These are phyloP conservation scores for Emergomyces orientalis DNA, from an alignment of 2,329 filamentous ascomycete species.

Conservation along the genomic window DNA sequence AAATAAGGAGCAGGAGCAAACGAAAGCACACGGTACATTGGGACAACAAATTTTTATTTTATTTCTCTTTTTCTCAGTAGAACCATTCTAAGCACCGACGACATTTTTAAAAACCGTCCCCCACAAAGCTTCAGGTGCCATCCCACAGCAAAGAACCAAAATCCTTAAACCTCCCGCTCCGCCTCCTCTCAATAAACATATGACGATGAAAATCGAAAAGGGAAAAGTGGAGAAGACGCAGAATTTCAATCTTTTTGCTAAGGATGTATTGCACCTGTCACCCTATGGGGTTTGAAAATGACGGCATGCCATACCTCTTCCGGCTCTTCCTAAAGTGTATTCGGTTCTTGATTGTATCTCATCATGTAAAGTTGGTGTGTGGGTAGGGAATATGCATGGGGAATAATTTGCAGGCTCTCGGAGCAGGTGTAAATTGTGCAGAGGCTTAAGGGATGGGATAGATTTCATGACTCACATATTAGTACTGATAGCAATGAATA, in stretches of 20 bases:
- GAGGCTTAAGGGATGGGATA: conserved; percentile 10
- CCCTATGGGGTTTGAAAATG: conserved; percentile 6
- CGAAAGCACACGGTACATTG: neutral
- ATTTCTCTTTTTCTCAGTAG: conserved; percentile 29
- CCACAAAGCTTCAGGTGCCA: conserved; percentile 8
- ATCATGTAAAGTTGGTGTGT: conserved; percentile 28
- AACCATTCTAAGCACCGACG: conserved; percentile 43
- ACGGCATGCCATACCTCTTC: conserved; percentile 36
- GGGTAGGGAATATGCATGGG: neutral
- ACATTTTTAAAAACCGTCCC: conserved; percentile 21
- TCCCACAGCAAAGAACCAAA: conserved; percentile 13
- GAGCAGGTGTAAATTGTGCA: conserved; percentile 3
- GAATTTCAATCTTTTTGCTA: neutral
- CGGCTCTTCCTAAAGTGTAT: conserved; percentile 40
- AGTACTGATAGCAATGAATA: neutral
- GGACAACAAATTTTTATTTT: neutral
- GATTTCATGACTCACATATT: conserved; percentile 5
- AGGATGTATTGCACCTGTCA: conserved; percentile 3
- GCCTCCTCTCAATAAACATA: conserved; percentile 10
- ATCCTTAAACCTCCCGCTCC: neutral
- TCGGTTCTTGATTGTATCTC: conserved; percentile 34
- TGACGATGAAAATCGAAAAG: conserved; percentile 15
- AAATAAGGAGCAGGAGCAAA: neutral
- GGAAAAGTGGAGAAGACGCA: neutral
- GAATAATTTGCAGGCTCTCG: neutral